A percentile compares a stretch with the other conserved stretches of the same genome.
Conservation (phyloP, 2,329 filamentous ascomycete species). For the Seiridium unicorne region DNA sequence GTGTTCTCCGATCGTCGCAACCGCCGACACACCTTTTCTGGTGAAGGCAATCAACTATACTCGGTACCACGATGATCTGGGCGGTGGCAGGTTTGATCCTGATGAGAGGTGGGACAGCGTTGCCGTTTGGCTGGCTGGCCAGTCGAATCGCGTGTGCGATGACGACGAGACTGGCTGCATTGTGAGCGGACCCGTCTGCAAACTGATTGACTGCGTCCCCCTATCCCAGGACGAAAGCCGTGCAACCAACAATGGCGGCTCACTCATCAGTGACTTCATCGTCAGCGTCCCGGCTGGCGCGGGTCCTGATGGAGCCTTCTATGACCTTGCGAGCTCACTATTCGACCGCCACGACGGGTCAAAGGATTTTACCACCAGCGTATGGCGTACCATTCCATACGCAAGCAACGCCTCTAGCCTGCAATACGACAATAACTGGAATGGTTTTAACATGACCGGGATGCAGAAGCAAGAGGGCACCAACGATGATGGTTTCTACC, state of each 20-base stretch:
- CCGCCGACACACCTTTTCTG: conserved; percentile 4
- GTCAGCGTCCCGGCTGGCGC: conserved; percentile 4
- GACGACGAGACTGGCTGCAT: conserved; percentile 2
- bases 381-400: neutral
- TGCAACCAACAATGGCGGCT: conserved; percentile 4
- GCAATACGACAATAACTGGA: conserved; percentile 8
- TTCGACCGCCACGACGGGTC: conserved; percentile 6
- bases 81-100: conserved; percentile 7
- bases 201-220: conserved; percentile 11
- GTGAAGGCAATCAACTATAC: conserved; percentile 11
- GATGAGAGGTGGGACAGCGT: conserved; percentile 5
- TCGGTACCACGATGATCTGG: conserved; percentile 9
- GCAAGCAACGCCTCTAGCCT: conserved; percentile 2
- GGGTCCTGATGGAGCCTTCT: conserved; percentile 6
- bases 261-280: neutral
- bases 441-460: conserved; percentile 9
- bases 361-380: conserved; percentile 3
- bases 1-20: conserved; percentile 1
- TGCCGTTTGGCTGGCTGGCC: neutral
- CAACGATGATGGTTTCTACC: conserved; percentile 7
- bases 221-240: conserved; percentile 2
- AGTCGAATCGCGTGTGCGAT: neutral
- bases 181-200: conserved; percentile 10
- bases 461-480: neutral
- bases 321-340: conserved; percentile 8